Conservation (phyloP, 202 grass and related monocot genomes). For the Cymbopogon flexuosus region DNA sequence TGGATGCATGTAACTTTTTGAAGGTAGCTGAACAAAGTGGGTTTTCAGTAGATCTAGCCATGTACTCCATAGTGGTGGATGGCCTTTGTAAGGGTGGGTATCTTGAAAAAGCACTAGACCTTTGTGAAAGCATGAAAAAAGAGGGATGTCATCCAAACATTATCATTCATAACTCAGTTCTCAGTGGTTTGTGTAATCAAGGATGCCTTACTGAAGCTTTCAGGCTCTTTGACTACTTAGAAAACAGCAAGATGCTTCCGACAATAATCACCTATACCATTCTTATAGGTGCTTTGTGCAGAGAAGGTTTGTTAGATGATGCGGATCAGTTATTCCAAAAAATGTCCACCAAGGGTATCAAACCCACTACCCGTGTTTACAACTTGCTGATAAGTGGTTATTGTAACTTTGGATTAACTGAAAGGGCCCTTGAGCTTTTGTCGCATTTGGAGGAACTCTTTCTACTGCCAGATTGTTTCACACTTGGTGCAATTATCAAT, state of each 20-base stretch:
- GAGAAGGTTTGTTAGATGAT: conserved; percentile 81
- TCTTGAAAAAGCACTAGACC: conserved; percentile 72
- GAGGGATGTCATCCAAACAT: conserved; percentile 59
- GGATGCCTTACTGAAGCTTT: conserved; percentile 88
- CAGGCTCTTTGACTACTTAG: conserved; percentile 70
- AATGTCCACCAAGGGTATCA: conserved; percentile 69
- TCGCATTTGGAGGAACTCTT: conserved; percentile 49
- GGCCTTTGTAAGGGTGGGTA: conserved; percentile 79
- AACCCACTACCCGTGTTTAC: conserved; percentile 59
- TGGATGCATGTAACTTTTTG: conserved; percentile 66
- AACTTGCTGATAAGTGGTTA: conserved; percentile 77
- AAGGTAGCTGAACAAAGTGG: conserved; percentile 60
- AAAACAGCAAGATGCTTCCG: conserved; percentile 49
- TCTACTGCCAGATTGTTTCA: conserved; percentile 66
- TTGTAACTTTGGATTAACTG: conserved; percentile 66
- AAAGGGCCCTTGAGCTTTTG: conserved; percentile 65
- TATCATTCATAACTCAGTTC: conserved; percentile 76
- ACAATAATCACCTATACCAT: conserved; percentile 66
- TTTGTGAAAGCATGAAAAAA: conserved; percentile 74
- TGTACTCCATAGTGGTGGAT: conserved; percentile 68
- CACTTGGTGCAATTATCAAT: conserved; percentile 65
- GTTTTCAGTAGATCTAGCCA: conserved; percentile 48
- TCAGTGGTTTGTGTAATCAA: conserved; percentile 74
- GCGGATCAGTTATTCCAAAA: conserved; percentile 61
- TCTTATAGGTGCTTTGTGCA: conserved; percentile 82